A percentile compares a stretch with the other conserved stretches of the same genome.
These are phyloP conservation scores for Colletotrichum lupini DNA, from an alignment of 2,329 filamentous ascomycete species.

Conservation along the genomic window DNA sequence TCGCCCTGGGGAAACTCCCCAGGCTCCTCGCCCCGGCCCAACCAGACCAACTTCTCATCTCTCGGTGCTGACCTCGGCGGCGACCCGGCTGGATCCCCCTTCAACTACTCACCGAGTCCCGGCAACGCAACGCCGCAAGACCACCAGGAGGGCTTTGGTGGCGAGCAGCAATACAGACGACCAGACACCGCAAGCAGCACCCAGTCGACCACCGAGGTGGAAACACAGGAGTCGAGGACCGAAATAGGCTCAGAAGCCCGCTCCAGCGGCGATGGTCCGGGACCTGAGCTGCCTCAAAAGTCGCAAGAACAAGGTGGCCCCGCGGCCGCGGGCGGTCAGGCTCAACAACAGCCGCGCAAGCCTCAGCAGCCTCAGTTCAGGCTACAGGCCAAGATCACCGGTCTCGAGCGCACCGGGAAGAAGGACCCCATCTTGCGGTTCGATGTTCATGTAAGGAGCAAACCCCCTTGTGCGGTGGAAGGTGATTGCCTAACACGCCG, in stretches of 20 bases:
- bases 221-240: constrained; percentile 48
- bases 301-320: constrained; percentile 40
- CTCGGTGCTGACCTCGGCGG: constrained; percentile 43
- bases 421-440: constrained; percentile 96
- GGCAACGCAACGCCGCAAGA: constrained; percentile 56
- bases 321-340: constrained; percentile 32
- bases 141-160: constrained; percentile 46
- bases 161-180: constrained; percentile 55
- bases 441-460: constrained; percentile 85
- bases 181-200: constrained; percentile 58
- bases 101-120: constrained; percentile 55
- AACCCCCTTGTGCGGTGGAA: not conserved
- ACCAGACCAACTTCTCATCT: constrained; percentile 55
- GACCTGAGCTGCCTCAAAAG: constrained; percentile 38
- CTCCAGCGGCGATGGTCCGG: constrained; percentile 36
- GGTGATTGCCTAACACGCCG: constrained; percentile 1
- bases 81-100: constrained; percentile 55
- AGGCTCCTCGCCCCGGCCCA: constrained; percentile 59
- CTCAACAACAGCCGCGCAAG: constrained; percentile 63
- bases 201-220: constrained; percentile 55
- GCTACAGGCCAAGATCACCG: constrained; percentile 94
- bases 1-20: constrained; percentile 69
- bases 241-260: constrained; percentile 35
- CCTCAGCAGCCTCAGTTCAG: constrained; percentile 78
- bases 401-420: constrained; percentile 89